Percentiles rank a stretch among this genome's conserved stretches.
Evolutionary conservation across 2,329 filamentous ascomycete species (phyloP).

Genomic region (Tolypocladium tundrense): DNA sequence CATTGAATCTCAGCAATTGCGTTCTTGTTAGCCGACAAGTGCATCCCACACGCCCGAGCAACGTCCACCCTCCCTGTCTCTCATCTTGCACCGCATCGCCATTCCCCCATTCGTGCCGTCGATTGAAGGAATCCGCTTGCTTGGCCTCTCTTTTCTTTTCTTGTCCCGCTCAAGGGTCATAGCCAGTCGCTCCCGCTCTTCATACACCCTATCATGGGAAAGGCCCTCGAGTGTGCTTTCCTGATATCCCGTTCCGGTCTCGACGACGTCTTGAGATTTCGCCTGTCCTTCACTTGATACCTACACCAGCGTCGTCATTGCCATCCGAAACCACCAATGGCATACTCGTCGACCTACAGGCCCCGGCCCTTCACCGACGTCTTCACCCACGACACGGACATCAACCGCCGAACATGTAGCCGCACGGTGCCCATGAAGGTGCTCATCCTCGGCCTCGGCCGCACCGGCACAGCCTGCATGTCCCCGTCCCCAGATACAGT

Average conservation of each 20-base stretch:
- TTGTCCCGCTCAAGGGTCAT: background rate
- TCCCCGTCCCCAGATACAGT: conserved; percentile 3
- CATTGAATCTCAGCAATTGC: background rate
- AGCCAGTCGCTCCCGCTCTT: background rate
- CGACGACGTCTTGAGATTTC: background rate
- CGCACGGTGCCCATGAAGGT: conserved; percentile 64
- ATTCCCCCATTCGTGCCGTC: background rate
- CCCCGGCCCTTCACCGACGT: conserved; percentile 41
- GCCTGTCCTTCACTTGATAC: background rate
- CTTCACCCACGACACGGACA: conserved; percentile 56
- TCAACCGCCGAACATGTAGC: conserved; percentile 54
- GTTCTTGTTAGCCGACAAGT: background rate
- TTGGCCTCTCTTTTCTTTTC: background rate
- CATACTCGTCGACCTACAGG: conserved; percentile 18
- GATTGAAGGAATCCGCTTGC: background rate
- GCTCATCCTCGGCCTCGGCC: conserved; percentile 57
- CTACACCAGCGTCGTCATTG: background rate
- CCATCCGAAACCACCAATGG: conserved; percentile 10
- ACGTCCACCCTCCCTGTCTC: background rate
- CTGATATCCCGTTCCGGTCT: background rate
- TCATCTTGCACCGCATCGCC: background rate
- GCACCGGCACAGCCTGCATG: conserved; percentile 61
- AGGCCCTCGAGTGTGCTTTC: background rate
- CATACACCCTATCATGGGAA: background rate
- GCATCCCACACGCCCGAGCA: background rate